Evolutionary conservation across 495 filamentous ascomycete species (phyloP).

Genomic region (Xylaria intraflava): DNA sequence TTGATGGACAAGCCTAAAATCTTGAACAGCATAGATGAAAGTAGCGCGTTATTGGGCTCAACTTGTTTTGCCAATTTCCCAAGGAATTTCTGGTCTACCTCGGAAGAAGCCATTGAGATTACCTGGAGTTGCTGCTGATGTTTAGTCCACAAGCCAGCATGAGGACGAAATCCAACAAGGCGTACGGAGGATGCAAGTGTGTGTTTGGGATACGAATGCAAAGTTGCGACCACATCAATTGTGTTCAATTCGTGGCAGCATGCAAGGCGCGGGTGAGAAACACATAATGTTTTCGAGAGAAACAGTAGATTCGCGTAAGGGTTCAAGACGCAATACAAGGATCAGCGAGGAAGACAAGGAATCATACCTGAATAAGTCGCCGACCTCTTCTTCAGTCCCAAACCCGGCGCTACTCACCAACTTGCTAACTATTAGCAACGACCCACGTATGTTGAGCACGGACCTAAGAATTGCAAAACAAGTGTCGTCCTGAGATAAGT

Average conservation of each 20-base stretch:
- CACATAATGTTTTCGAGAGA: background rate
- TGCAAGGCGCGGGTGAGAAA: background rate
- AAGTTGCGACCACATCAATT: background rate
- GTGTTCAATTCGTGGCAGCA: too few relatives aligned
- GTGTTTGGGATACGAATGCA: background rate
- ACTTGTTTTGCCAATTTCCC: slow-evolving; percentile 75
- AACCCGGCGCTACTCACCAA: background rate
- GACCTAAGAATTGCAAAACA: background rate
- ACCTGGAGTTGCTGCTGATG: background rate
- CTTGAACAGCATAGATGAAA: slow-evolving; percentile 79
- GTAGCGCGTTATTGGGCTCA: slow-evolving; percentile 61
- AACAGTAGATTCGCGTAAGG: background rate
- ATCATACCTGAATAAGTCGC: slow-evolving; percentile 1
- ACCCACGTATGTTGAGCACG: background rate
- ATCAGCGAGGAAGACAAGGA: background rate
- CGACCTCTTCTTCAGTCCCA: background rate
- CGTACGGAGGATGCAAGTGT: too few relatives aligned
- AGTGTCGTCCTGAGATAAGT: background rate
- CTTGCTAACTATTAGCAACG: background rate
- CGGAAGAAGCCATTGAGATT: slow-evolving; percentile 76
- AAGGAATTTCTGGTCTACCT: slow-evolving; percentile 95
- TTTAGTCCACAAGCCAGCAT: background rate
- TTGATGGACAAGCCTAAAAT: slow-evolving; percentile 86
- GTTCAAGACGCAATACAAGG: background rate
- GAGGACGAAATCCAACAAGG: background rate